phyloP scores from a whole-genome alignment of 2,329 filamentous ascomycete species.

The Diaporthe citri region DNA sequence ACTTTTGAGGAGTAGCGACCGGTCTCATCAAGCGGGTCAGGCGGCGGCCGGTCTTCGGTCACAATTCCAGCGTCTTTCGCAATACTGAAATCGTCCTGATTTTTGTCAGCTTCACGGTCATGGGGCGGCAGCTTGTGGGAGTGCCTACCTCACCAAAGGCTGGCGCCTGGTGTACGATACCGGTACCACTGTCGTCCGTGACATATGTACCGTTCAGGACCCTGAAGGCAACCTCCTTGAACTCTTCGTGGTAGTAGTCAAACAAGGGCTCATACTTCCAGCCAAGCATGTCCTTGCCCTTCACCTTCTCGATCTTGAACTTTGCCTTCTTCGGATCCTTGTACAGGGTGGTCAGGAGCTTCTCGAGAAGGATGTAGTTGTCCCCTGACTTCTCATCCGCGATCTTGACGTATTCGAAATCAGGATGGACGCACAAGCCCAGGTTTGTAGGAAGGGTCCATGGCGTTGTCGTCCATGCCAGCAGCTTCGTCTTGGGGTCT shows the following conservation, averaged over 20 bases:
- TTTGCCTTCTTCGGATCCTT: slow-evolving; percentile 97
- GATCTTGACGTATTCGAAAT: slow-evolving; percentile 88
- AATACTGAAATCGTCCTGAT: slow-evolving; percentile 85
- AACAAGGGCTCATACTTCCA: slow-evolving; percentile 93
- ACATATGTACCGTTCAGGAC: slow-evolving; percentile 89
- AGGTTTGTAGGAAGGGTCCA: slow-evolving; percentile 85
- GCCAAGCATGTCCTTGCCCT: slow-evolving; percentile 86
- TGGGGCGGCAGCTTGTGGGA: slow-evolving; percentile 59
- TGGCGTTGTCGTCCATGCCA: slow-evolving; percentile 91
- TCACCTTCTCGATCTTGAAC: slow-evolving; percentile 84
- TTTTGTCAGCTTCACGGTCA: background rate
- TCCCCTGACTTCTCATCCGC: slow-evolving; percentile 85
- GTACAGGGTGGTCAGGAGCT: slow-evolving; percentile 84
- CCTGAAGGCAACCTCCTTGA: slow-evolving; percentile 85
- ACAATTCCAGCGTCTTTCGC: slow-evolving; percentile 83
- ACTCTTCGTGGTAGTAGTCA: slow-evolving; percentile 89
- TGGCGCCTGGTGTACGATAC: slow-evolving; percentile 93
- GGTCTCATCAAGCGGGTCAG: slow-evolving; percentile 89
- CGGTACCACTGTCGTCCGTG: slow-evolving; percentile 89
- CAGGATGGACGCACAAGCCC: slow-evolving; percentile 78
- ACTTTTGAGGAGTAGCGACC: slow-evolving; percentile 85
- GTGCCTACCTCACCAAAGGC: slow-evolving; percentile 81
- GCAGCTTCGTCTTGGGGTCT: slow-evolving; percentile 79
- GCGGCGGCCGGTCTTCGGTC: slow-evolving; percentile 80
- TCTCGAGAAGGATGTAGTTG: slow-evolving; percentile 87